These are phyloP conservation scores for Hygrocybe punicea DNA, from an alignment of 768 basidiomycete species.

Conservation along the genomic window DNA sequence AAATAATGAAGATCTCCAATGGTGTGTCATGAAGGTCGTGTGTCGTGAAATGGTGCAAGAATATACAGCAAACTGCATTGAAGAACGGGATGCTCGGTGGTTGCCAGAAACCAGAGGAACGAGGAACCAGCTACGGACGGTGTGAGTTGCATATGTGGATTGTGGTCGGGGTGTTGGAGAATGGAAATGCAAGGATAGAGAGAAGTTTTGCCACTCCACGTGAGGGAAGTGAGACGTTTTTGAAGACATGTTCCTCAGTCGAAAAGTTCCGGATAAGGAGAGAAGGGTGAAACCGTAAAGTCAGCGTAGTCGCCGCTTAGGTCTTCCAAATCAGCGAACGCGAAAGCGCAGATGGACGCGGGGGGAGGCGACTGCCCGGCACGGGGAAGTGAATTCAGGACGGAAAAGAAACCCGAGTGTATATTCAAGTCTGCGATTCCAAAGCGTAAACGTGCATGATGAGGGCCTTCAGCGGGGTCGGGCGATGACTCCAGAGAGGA, in stretches of 20 bases:
- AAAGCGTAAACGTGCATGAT: constrained; percentile 40
- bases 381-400: constrained; percentile 27
- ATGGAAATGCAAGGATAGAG: neutral
- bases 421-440: constrained; percentile 38
- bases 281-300: constrained; percentile 36
- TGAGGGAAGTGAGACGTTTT: neutral
- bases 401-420: constrained; percentile 34
- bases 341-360: constrained; percentile 42
- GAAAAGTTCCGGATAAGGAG: constrained; percentile 46
- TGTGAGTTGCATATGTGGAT: neutral
- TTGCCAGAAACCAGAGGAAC: constrained; percentile 22
- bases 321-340: constrained; percentile 35
- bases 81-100: constrained; percentile 20
- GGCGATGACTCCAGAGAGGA: constrained; percentile 61
- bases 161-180: neutral
- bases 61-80: constrained; percentile 27
- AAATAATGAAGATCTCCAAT: constrained; percentile 11
- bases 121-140: neutral
- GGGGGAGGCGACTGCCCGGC: constrained; percentile 31
- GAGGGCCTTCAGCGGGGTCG: constrained; percentile 38
- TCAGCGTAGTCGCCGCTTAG: constrained; percentile 33
- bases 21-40: constrained; percentile 25
- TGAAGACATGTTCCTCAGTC: constrained; percentile 35
- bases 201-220: neutral
- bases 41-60: constrained; percentile 40